Conservation (phyloP, 2,329 filamentous ascomycete species). For the Monosporascus sp. region DNA sequence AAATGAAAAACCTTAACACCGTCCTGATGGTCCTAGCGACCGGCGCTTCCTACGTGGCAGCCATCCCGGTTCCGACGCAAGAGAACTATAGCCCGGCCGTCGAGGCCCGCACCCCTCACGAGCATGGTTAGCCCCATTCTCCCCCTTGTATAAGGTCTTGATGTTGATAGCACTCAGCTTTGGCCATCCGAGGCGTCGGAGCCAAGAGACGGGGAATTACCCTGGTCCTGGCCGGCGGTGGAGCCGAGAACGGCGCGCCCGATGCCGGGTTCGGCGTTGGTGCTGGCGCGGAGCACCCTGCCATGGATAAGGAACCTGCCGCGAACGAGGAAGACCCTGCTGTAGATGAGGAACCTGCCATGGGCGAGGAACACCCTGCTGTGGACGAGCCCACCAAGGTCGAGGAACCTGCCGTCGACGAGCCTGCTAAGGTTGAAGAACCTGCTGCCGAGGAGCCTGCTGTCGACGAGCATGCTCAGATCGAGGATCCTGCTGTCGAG, state of each 20-base stretch:
- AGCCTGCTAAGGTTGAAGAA: conserved; percentile 2
- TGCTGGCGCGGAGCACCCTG: not conserved
- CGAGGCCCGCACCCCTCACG: conserved; percentile 7
- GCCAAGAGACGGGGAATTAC: not conserved
- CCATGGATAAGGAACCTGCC: no score
- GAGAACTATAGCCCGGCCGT: not conserved
- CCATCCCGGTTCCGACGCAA: conserved; percentile 16
- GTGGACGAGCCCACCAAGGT: conserved; percentile 3
- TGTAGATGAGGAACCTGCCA: not conserved
- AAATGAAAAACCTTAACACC: conserved; percentile 35
- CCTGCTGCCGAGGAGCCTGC: not conserved
- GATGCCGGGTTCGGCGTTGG: not conserved
- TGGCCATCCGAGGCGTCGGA: not conserved
- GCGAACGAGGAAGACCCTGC: not conserved
- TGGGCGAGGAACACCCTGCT: not conserved
- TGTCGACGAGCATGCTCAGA: not conserved
- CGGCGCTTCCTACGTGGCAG: conserved; percentile 28
- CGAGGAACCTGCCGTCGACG: not conserved
- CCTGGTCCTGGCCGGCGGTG: not conserved
- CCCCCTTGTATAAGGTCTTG: not conserved
- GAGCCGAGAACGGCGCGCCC: not conserved
- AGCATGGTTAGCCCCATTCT: not conserved
- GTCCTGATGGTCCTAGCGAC: conserved; percentile 32
- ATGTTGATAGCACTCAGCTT: not conserved
- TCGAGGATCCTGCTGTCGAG: not conserved